Percentiles rank a stretch among this genome's conserved stretches.
Conservation (phyloP, 345 rosid genomes). For the Aurinia saxatilis region DNA sequence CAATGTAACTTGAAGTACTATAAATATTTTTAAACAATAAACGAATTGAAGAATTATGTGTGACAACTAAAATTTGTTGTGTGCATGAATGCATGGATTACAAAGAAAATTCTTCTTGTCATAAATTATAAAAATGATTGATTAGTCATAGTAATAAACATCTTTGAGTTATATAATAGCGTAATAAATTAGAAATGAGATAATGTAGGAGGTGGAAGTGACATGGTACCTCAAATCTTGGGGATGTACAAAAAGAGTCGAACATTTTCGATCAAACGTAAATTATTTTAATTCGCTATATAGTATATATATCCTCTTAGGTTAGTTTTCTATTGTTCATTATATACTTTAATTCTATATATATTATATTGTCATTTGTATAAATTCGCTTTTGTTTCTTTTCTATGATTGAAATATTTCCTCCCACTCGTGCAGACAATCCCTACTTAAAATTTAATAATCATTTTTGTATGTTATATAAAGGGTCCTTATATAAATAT, state of each 20-base stretch:
- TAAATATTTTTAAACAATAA: too few species aligned
- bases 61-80: neutral
- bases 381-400: slow-evolving; percentile 1
- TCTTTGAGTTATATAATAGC: slow-evolving; percentile 11
- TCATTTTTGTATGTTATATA: too few species aligned
- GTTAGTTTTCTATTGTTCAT: slow-evolving; percentile 4
- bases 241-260: slow-evolving; percentile 28
- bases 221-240: slow-evolving; percentile 40
- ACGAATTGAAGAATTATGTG: too few species aligned
- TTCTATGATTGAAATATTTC: slow-evolving; percentile 1
- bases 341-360: neutral
- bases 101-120: neutral
- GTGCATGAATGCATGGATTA: slow-evolving; percentile 5
- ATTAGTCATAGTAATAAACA: slow-evolving; percentile 10
- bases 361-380: neutral
- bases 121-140: neutral
- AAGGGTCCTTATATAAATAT: too few species aligned
- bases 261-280: slow-evolving; percentile 15
- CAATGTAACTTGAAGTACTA: too few species aligned
- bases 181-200: slow-evolving; percentile 17
- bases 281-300: slow-evolving; percentile 1
- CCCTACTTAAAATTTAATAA: slow-evolving; percentile 8
- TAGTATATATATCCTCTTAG: too few species aligned
- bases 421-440: slow-evolving; percentile 58
- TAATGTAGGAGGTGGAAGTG: slow-evolving; percentile 34